These are phyloP conservation scores for Rubroboletus satanas DNA, from an alignment of 768 basidiomycete genomes.

Conservation along the genomic window DNA sequence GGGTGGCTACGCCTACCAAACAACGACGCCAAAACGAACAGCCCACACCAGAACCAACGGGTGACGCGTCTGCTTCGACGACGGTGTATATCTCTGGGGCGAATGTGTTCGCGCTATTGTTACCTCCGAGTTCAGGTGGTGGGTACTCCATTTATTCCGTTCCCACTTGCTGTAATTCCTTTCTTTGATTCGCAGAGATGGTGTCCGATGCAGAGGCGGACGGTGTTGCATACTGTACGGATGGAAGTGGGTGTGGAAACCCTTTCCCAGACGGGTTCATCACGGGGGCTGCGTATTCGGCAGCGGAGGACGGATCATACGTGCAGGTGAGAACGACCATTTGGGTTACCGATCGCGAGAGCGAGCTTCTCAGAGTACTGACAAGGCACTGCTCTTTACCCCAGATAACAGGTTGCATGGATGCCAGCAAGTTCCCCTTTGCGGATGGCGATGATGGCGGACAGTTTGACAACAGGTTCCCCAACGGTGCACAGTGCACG, in stretches of 20 bases:
- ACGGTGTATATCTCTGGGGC: conserved; percentile 34
- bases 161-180: neutral
- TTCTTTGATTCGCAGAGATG: conserved; percentile 26
- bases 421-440: conserved; percentile 30
- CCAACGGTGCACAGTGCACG: conserved; percentile 50
- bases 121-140: conserved; percentile 35
- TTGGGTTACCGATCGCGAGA: neutral
- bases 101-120: conserved; percentile 34
- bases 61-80: conserved; percentile 28
- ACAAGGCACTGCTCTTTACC: neutral
- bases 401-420: conserved; percentile 41
- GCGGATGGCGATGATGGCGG: conserved; percentile 40
- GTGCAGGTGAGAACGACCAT: conserved; percentile 32
- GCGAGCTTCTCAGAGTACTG: neutral
- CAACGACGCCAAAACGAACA: conserved; percentile 21
- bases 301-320: conserved; percentile 37
- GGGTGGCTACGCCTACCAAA: conserved; percentile 14
- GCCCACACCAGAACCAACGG: conserved; percentile 42
- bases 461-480: conserved; percentile 48
- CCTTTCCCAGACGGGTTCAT: conserved; percentile 36
- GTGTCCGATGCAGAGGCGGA: conserved; percentile 39
- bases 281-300: conserved; percentile 32
- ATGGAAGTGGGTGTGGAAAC: conserved; percentile 27
- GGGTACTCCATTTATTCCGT: neutral
- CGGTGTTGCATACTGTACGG: conserved; percentile 36